Percentiles rank a stretch among this genome's conserved stretches.
Conservation (phyloP, 2,329 filamentous ascomycete species). For the Aspergillus japonicus region DNA sequence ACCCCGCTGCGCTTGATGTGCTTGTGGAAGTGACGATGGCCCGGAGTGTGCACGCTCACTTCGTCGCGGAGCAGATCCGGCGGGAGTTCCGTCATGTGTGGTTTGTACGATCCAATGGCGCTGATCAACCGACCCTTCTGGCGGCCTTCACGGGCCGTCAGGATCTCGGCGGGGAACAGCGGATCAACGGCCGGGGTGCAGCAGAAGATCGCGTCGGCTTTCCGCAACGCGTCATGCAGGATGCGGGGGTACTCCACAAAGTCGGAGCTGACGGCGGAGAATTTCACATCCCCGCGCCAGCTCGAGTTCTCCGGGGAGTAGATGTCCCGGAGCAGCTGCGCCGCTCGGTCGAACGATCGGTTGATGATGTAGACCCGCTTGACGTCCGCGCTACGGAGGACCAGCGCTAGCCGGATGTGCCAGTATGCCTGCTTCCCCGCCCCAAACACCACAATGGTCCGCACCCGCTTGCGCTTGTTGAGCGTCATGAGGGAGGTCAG, state of each 20-base stretch:
- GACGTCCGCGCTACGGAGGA: conserved; percentile 65
- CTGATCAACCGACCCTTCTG: conserved; percentile 46
- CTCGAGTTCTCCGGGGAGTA: conserved; percentile 55
- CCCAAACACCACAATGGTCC: conserved; percentile 80
- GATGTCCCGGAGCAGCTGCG: conserved; percentile 52
- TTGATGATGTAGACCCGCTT: conserved; percentile 82
- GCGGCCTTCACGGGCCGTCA: conserved; percentile 60
- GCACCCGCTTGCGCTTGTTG: conserved; percentile 66
- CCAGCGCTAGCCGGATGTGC: conserved; percentile 82
- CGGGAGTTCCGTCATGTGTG: conserved; percentile 79
- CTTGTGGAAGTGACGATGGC: conserved; percentile 50
- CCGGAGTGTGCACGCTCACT: conserved; percentile 44
- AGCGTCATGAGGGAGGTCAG: conserved; percentile 61
- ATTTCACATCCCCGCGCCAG: conserved; percentile 66
- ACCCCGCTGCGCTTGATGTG: conserved; percentile 59
- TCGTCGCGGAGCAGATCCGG: conserved; percentile 69
- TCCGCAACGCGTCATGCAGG: conserved; percentile 65
- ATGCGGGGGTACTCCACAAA: conserved; percentile 70
- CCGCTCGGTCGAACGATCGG: conserved; percentile 52
- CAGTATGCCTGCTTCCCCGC: conserved; percentile 89
- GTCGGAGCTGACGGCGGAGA: conserved; percentile 66
- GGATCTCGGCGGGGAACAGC: conserved; percentile 70
- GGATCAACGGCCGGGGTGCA: conserved; percentile 75
- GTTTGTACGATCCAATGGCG: conserved; percentile 55
- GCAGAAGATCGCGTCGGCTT: conserved; percentile 80